A percentile compares a stretch with the other conserved stretches of the same genome.
These are phyloP conservation scores for Ogataea paradorogensis DNA, from an alignment of 805 yeast species.

Conservation along the genomic window DNA sequence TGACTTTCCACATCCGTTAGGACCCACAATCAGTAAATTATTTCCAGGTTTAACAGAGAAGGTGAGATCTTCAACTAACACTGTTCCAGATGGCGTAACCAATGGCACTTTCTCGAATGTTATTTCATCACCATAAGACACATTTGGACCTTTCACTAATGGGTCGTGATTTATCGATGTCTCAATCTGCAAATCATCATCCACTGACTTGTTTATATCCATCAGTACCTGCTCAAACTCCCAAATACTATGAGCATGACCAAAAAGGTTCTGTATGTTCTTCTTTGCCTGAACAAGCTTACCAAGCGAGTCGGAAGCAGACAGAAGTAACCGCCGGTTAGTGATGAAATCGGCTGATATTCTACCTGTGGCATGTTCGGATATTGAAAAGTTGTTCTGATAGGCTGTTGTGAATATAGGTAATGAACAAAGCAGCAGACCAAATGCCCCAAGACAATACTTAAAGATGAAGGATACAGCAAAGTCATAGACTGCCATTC, in stretches of 20 bases:
- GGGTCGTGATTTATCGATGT: constrained; percentile 20
- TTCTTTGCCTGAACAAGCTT: constrained; percentile 81
- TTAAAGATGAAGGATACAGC: constrained; percentile 87
- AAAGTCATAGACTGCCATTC: constrained; percentile 71
- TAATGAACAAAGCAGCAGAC: constrained; percentile 79
- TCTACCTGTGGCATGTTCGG: constrained; percentile 30
- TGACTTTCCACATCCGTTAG: constrained; percentile 95
- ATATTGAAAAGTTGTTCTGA: constrained; percentile 41
- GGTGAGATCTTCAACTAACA: constrained; percentile 60
- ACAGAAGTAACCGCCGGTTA: constrained; percentile 75
- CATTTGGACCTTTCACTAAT: constrained; percentile 33
- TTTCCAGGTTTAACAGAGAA: constrained; percentile 79
- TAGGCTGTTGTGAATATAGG: constrained; percentile 62
- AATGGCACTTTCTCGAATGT: constrained; percentile 76
- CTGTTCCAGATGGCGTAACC: constrained; percentile 80
- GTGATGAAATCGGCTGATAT: constrained; percentile 85
- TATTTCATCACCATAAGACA: constrained; percentile 54
- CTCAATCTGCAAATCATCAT: constrained; percentile 24
- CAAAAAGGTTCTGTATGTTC: constrained; percentile 77
- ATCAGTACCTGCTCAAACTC: constrained; percentile 64
- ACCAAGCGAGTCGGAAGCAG: constrained; percentile 87
- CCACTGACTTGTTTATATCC: constrained; percentile 38
- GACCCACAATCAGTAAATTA: constrained; percentile 87
- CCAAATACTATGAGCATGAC: constrained; percentile 73
- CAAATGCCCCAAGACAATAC: constrained; percentile 95